Percentiles rank a stretch among this genome's conserved stretches.
Conservation (phyloP, 2,329 filamentous ascomycete species). For the Trichoderma afroharzianum region DNA sequence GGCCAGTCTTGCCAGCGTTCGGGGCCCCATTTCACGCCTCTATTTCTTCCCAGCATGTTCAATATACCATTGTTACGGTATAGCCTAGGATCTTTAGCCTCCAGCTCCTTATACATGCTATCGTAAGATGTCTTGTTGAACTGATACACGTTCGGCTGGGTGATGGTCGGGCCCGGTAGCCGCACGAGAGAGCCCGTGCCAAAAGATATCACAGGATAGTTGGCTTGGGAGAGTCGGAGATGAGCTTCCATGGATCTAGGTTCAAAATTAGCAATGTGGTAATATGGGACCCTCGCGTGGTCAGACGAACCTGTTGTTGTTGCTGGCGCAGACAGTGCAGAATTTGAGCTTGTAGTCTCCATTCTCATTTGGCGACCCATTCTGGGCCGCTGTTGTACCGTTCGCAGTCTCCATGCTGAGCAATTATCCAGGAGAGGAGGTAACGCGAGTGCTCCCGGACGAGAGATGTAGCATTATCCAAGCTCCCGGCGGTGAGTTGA, state of each 20-base stretch:
- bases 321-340: slow-evolving; percentile 98
- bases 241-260: slow-evolving; percentile 82
- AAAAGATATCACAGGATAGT: slow-evolving; percentile 96
- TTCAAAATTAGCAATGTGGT: neutral
- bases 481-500: neutral
- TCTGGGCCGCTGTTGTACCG: slow-evolving; percentile 36
- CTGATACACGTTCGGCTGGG: slow-evolving; percentile 93
- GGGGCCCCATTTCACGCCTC: slow-evolving; percentile 88
- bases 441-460: neutral
- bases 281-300: neutral
- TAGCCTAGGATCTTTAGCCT: slow-evolving; percentile 77
- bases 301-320: slow-evolving; percentile 78
- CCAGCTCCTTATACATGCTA: slow-evolving; percentile 88
- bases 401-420: slow-evolving; percentile 42
- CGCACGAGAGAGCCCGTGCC: slow-evolving; percentile 94
- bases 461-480: slow-evolving; percentile 25
- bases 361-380: slow-evolving; percentile 47
- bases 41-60: slow-evolving; percentile 92
- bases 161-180: slow-evolving; percentile 84
- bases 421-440: slow-evolving; percentile 15
- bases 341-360: slow-evolving; percentile 86
- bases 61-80: slow-evolving; percentile 91
- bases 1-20: slow-evolving; percentile 99
- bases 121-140: slow-evolving; percentile 98
- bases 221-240: slow-evolving; percentile 77